These are phyloP conservation scores for Tuber calosporum DNA, from an alignment of 495 filamentous ascomycete species.

Conservation along the genomic window DNA sequence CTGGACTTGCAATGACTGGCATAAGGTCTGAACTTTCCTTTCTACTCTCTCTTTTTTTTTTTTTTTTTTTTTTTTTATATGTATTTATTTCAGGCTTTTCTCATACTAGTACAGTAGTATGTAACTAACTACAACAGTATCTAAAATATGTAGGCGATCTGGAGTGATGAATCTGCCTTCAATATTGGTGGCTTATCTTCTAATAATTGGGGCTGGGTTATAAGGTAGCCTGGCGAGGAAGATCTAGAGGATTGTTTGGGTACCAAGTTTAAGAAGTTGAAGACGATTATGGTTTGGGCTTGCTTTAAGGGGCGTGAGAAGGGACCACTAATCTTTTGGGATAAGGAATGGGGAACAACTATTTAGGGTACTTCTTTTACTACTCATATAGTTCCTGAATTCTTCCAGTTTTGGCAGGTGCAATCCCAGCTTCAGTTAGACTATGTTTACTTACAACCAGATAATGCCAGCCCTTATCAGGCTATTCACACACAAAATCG, in stretches of 20 bases:
- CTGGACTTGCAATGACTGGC: neutral
- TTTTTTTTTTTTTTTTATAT: too few relatives aligned
- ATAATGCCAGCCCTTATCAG: neutral
- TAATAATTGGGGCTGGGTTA: too few relatives aligned
- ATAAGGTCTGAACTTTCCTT: neutral
- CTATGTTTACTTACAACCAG: constrained; percentile 2
- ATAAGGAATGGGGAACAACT: too few relatives aligned
- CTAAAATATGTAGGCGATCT: too few relatives aligned
- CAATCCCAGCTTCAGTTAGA: neutral
- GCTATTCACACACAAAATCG: neutral
- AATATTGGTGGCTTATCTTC: too few relatives aligned
- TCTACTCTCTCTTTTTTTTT: too few relatives aligned
- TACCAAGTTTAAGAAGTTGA: neutral
- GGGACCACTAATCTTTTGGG: neutral
- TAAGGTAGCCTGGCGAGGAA: too few relatives aligned
- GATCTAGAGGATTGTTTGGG: neutral
- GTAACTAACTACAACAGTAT: too few relatives aligned
- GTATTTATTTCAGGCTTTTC: too few relatives aligned
- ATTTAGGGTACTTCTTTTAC: constrained; percentile 1
- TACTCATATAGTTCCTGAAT: constrained; percentile 8
- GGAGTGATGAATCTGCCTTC: too few relatives aligned
- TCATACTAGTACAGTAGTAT: too few relatives aligned
- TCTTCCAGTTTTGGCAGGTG: neutral
- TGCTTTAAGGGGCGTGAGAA: neutral
- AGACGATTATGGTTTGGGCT: too few relatives aligned